These are phyloP conservation scores for Oryza coarctata DNA, from an alignment of 176 grass and related monocot species.

Conservation along the genomic window DNA sequence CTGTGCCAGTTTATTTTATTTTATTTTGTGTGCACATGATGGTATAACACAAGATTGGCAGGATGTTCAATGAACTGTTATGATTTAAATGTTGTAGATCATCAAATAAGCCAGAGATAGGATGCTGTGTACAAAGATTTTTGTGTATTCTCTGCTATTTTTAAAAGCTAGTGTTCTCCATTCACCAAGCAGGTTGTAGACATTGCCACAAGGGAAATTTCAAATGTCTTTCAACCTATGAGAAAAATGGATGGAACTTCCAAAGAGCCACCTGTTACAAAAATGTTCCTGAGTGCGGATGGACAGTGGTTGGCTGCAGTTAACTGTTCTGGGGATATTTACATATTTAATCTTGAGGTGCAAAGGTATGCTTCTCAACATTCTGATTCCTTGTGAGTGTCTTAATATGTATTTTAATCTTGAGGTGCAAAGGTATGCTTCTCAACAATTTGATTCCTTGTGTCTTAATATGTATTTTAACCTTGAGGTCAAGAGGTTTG, in stretches of 20 bases:
- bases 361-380: slow-evolving; percentile 56
- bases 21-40: neutral
- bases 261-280: slow-evolving; percentile 73
- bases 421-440: neutral
- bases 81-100: neutral
- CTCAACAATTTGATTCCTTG: slow-evolving; percentile 17
- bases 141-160: neutral
- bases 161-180: neutral
- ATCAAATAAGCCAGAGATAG: neutral
- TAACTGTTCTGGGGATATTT: slow-evolving; percentile 90
- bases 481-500: neutral
- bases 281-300: slow-evolving; percentile 88
- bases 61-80: neutral
- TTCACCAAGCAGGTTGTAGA: slow-evolving; percentile 67
- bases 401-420: neutral
- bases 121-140: neutral
- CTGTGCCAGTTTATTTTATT: neutral
- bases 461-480: neutral
- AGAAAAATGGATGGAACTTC: slow-evolving; percentile 48
- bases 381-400: neutral
- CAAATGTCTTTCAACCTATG: slow-evolving; percentile 63
- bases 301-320: slow-evolving; percentile 90
- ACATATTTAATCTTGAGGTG: slow-evolving; percentile 88
- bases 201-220: slow-evolving; percentile 41
- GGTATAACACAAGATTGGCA: neutral